Base-by-base conservation (phyloP, 495 filamentous ascomycete genomes). In the Hyaloscypha bicolor region DNA sequence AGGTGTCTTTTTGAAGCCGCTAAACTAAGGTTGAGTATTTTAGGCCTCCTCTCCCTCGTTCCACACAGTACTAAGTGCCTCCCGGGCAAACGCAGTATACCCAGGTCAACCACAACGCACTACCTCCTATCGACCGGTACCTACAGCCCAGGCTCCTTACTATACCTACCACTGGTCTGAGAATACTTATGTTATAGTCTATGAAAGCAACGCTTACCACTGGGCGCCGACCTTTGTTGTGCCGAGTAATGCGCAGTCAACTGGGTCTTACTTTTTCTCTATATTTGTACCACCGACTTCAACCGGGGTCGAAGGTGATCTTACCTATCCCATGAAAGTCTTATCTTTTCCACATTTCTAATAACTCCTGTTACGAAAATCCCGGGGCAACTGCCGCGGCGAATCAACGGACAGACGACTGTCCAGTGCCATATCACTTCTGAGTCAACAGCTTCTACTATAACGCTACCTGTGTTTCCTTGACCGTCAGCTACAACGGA, bases 341-440 rank as follows among this genome's bases (percentile, higher is more conserved):
- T 53, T 25, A 25, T 53, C 8, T 1, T 53, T 53, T 53, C 16
- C 16, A 37, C 12, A 37, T 8, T 21, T 53, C 51, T 6, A 53
- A 53, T 16, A n/a, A 9, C 8, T 25, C 51, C 19, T 9, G 1
- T 16, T 9, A 4, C 3, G 51, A 12, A 16, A 0, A 6, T 1
- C 2, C 51, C 16, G 19, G 9, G 8, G 51, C 51, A 6, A 6
- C 51, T 2, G 9, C 9, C 9, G 51, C 51, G 8, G 51, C 1
- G 19, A 62, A 62, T 32, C 60, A 39, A 2, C 48, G 60, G 60
- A 25, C n/a, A 22, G 9, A n/a, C 2, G 19, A 48, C 35, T 62
- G 60, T 29, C 60, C 60, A 21, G 35, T 62, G 4, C 60, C 60
- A 6, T 48, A 31, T 12, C 14, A 48, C 14, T 62, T 48, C 25